Evolutionary conservation across 2,329 filamentous ascomycete genomes (phyloP), one percentile per base, ranked within the genome.

Genomic region (Emergomyces orientalis): DNA sequence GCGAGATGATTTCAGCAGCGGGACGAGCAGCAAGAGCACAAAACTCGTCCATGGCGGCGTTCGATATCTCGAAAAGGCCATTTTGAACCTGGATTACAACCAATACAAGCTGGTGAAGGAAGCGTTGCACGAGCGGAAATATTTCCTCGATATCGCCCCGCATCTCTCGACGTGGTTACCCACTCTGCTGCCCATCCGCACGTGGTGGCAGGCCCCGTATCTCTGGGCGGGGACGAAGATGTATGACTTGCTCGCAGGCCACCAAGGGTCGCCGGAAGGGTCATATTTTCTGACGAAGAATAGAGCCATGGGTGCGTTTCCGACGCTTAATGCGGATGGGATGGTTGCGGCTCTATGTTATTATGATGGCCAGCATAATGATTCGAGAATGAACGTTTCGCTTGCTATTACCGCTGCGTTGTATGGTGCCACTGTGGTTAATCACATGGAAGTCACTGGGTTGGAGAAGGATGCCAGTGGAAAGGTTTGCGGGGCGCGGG

Each of bases 301-400:
- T 72, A 89, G 89, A 75, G 87, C 88, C 17, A 78, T 91, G 63
- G 87, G 89, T 71, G 86, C 87, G 5, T 90, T 90, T 71, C 88
- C 88, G 7, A 90, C 90, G 88, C 75, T 91, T 65, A 89, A 89
- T 76, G 84, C 82, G 71, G 83, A 85, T 37, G 83, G 85, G 64
- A 79, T 91, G n/a, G 83, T 88, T 41, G 88, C 88, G 61, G 88
- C 88, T 63, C 75, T 91, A 63, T 88, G 91, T 25, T 91, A 91
- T 78, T 90, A 91, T 71, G 88, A 91, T 74, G 88, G 88, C 67
- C 87, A 87, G 52, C 88, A 91, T 75, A 91, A 91, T 71, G 88
- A 91, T 74, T 90, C 88, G 19, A 83, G 88, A 58, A 91, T 91
- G 88, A 91, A 91, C 70, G 86, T 90, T 25, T 89, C 88, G 11